These are phyloP conservation scores for Mercurialis annua DNA, from an alignment of 345 rosid species.

Conservation along the genomic window DNA sequence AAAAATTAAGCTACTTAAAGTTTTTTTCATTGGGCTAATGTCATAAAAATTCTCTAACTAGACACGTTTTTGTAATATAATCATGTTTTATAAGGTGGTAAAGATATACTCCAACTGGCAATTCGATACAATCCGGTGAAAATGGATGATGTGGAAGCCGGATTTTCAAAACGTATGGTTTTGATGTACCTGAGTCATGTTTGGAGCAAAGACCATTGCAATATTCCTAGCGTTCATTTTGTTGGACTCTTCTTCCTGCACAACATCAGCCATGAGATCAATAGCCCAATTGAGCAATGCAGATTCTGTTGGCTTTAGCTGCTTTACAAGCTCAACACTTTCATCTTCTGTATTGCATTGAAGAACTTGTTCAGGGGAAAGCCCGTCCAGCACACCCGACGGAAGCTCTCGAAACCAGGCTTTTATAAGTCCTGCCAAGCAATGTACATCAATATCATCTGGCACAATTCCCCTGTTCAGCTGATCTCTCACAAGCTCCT, in stretches of 20 bases:
- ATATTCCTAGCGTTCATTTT: constrained; percentile 96
- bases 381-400: constrained; percentile 89
- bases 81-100: neutral
- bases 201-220: constrained; percentile 94
- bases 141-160: too few relatives aligned
- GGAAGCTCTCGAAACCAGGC: constrained; percentile 99
- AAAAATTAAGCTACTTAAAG: constrained; percentile 1
- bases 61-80: neutral
- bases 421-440: constrained; percentile 90
- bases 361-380: constrained; percentile 90
- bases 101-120: too few relatives aligned
- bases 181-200: constrained; percentile 90
- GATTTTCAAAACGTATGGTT: too few relatives aligned
- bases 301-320: constrained; percentile 80
- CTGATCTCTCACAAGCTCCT: constrained; percentile 87
- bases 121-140: too few relatives aligned
- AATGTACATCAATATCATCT: constrained; percentile 79
- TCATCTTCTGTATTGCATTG: constrained; percentile 80
- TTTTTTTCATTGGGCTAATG: neutral
- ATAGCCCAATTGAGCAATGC: constrained; percentile 90
- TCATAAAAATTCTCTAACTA: too few relatives aligned
- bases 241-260: constrained; percentile 82
- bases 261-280: constrained; percentile 94
- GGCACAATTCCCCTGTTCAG: constrained; percentile 89
- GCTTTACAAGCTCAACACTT: constrained; percentile 64